Conservation (phyloP, 1,139 yeast species). For the Magnusiomyces tetraspermus region DNA sequence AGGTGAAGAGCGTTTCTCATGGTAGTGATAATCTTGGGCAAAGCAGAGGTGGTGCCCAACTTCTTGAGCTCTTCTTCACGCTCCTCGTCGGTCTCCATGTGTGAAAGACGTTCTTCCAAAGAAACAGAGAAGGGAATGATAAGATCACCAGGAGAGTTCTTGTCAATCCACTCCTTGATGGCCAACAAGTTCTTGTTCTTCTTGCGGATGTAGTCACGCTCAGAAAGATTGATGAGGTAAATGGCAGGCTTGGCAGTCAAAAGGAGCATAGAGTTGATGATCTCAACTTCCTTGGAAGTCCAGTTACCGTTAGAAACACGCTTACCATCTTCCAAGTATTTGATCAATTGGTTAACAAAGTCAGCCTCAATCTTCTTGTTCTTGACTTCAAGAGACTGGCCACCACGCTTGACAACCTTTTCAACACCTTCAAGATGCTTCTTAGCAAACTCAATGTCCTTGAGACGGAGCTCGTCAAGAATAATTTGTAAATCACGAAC, state of each 20-base stretch:
- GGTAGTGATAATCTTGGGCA: constrained; percentile 71
- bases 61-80: constrained; percentile 83
- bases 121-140: constrained; percentile 91
- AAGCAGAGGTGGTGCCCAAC: constrained; percentile 73
- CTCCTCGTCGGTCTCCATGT: constrained; percentile 83
- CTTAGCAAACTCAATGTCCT: constrained; percentile 90
- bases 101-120: constrained; percentile 86
- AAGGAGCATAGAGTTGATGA: constrained; percentile 69
- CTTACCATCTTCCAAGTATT: constrained; percentile 68
- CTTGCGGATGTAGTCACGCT: constrained; percentile 90
- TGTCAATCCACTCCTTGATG: constrained; percentile 96
- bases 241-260: constrained; percentile 94
- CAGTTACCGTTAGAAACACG: constrained; percentile 88
- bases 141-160: constrained; percentile 85
- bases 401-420: constrained; percentile 79
- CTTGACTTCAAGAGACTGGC: constrained; percentile 91
- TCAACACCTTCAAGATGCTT: constrained; percentile 83
- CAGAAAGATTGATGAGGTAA: constrained; percentile 87
- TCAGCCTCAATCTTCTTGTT: constrained; percentile 88
- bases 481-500: constrained; percentile 90
- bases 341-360: constrained; percentile 67
- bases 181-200: constrained; percentile 88
- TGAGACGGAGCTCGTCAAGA: constrained; percentile 82
- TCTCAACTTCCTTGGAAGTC: constrained; percentile 83
- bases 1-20: constrained; percentile 64